Evolutionary conservation across 2,329 filamentous ascomycete species (phyloP).

Genomic region (Fusarium clavum): DNA sequence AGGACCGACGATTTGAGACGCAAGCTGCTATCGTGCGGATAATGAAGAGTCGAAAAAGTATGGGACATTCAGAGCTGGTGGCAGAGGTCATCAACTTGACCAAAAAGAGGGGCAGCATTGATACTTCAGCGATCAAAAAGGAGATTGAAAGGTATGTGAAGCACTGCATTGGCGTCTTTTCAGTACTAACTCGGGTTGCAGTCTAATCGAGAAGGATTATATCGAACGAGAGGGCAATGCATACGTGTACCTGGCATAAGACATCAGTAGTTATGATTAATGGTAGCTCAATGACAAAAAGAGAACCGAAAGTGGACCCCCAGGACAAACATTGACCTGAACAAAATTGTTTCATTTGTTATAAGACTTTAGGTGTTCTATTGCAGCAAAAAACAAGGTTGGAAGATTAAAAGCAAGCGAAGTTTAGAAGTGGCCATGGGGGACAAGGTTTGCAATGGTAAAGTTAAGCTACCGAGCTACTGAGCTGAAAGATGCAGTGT

Average conservation of each 20-base stretch:
- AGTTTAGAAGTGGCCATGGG: slow-evolving; percentile 26
- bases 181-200: slow-evolving; percentile 51
- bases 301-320: background rate
- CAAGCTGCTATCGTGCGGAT: slow-evolving; percentile 97
- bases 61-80: slow-evolving; percentile 87
- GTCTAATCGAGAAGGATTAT: slow-evolving; percentile 93
- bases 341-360: background rate
- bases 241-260: slow-evolving; percentile 77
- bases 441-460: slow-evolving; percentile 26
- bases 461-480: slow-evolving; percentile 35
- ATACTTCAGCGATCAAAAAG: slow-evolving; percentile 90
- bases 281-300: background rate
- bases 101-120: slow-evolving; percentile 84
- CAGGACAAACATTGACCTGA: background rate
- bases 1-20: slow-evolving; percentile 94
- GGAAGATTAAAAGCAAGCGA: slow-evolving; percentile 20
- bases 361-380: background rate
- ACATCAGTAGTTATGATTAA: background rate
- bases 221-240: slow-evolving; percentile 80
- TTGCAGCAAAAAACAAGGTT: background rate
- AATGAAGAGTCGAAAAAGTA: slow-evolving; percentile 92
- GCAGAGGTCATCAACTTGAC: slow-evolving; percentile 94
- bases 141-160: slow-evolving; percentile 90
- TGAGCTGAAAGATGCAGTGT: slow-evolving; percentile 25
- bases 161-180: background rate